Conservation (phyloP, 768 basidiomycete genomes). For the Epithele typhae region DNA sequence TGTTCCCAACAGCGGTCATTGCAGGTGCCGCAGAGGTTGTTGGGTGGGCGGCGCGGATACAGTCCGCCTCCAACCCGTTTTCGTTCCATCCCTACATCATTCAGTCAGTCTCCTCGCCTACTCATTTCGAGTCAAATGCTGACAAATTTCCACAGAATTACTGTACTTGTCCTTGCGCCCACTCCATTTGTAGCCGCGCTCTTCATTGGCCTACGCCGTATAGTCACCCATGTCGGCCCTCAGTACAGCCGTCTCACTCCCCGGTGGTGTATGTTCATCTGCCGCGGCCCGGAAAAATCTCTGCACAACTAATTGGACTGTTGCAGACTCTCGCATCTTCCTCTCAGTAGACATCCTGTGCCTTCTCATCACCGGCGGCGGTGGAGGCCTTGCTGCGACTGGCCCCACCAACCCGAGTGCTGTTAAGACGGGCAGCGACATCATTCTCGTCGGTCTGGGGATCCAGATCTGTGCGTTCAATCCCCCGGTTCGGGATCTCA, state of each 20-base stretch:
- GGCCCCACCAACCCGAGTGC: conserved; percentile 9
- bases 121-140: conserved; percentile 18
- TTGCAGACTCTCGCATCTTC: conserved; percentile 26
- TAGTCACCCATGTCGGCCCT: conserved; percentile 40
- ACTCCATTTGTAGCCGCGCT: conserved; percentile 54
- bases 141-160: conserved; percentile 21
- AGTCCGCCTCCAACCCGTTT: conserved; percentile 4
- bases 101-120: conserved; percentile 6
- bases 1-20: conserved; percentile 10
- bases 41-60: conserved; percentile 12
- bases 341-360: conserved; percentile 32
- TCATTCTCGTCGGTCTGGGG: conserved; percentile 27
- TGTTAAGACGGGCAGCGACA: conserved; percentile 22
- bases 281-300: no score
- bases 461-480: conserved; percentile 23
- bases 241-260: conserved; percentile 47
- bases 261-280: conserved; percentile 20
- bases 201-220: conserved; percentile 48
- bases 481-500: no score
- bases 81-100: conserved; percentile 13
- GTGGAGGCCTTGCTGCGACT: conserved; percentile 29
- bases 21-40: conserved; percentile 12
- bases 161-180: conserved; percentile 27
- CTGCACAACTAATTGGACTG: not conserved
- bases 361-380: conserved; percentile 36